Evolutionary conservation across 2,329 filamentous ascomycete genomes (phyloP).

Genomic region (Aspergillus intermedius): DNA sequence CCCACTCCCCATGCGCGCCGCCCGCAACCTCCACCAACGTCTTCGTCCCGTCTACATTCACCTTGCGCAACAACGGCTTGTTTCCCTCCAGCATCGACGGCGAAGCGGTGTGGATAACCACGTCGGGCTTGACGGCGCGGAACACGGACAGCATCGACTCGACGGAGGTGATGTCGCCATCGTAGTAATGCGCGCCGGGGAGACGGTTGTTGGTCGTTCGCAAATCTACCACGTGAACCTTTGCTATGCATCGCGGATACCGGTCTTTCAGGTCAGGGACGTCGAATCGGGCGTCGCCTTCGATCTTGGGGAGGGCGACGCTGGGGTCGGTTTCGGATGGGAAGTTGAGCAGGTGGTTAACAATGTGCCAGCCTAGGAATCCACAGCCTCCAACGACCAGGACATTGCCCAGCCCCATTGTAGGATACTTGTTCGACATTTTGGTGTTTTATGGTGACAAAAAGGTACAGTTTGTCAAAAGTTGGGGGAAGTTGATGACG

Average conservation of each 20-base stretch:
- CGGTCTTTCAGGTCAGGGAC: slow-evolving; percentile 32
- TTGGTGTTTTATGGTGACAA: neutral
- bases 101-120: slow-evolving; percentile 87
- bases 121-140: slow-evolving; percentile 61
- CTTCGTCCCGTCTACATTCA: slow-evolving; percentile 83
- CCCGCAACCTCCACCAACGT: slow-evolving; percentile 63
- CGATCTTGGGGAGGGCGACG: slow-evolving; percentile 30
- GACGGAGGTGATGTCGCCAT: slow-evolving; percentile 69
- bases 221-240: slow-evolving; percentile 66
- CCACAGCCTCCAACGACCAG: slow-evolving; percentile 78
- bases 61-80: slow-evolving; percentile 62
- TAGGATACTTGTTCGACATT: slow-evolving; percentile 27
- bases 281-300: slow-evolving; percentile 30
- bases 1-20: slow-evolving; percentile 57
- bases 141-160: slow-evolving; percentile 59
- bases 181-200: slow-evolving; percentile 59
- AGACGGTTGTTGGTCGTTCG: slow-evolving; percentile 62
- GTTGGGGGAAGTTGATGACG: neutral
- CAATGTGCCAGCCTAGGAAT: slow-evolving; percentile 76
- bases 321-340: slow-evolving; percentile 41
- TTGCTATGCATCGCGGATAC: slow-evolving; percentile 39
- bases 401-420: slow-evolving; percentile 57
- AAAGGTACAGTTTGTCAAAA: neutral
- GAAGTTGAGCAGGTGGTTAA: slow-evolving; percentile 63
- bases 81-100: slow-evolving; percentile 50